These are phyloP conservation scores for Aspergillus diversus DNA, from an alignment of 495 filamentous ascomycete genomes.

Conservation along the genomic window DNA sequence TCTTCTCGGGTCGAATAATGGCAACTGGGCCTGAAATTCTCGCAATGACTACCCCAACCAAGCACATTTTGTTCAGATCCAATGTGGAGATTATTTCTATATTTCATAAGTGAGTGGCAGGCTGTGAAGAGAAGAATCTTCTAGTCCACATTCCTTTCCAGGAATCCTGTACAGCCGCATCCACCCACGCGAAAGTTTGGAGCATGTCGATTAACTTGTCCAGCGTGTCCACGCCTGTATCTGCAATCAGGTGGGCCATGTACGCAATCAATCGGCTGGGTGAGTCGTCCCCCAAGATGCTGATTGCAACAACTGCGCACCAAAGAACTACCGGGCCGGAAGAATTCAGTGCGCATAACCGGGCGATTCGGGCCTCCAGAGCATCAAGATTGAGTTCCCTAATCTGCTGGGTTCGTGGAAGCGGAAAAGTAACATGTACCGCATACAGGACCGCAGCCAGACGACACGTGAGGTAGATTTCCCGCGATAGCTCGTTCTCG, in stretches of 20 bases:
- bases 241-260: conserved; percentile 4
- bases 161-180: conserved; percentile 5
- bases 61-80: no score
- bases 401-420: background rate
- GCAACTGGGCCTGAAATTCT: no score
- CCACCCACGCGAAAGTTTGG: conserved; percentile 10
- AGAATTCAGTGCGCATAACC: background rate
- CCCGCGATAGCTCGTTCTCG: conserved; percentile 6
- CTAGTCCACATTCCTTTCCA: conserved; percentile 4
- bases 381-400: background rate
- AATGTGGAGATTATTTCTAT: no score
- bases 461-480: conserved; percentile 12
- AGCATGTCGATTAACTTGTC: conserved; percentile 5
- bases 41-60: no score
- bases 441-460: conserved; percentile 10
- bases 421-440: conserved; percentile 9
- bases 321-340: conserved; percentile 3
- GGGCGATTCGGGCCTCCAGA: background rate
- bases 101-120: no score
- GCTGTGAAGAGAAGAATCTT: no score
- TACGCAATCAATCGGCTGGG: background rate
- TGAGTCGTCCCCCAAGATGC: background rate
- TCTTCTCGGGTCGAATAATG: no score
- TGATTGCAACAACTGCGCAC: conserved; percentile 10
- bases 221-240: background rate